Evolutionary conservation across 2,329 filamentous ascomycete species (phyloP).

Genomic region (Diaporthe sp.): DNA sequence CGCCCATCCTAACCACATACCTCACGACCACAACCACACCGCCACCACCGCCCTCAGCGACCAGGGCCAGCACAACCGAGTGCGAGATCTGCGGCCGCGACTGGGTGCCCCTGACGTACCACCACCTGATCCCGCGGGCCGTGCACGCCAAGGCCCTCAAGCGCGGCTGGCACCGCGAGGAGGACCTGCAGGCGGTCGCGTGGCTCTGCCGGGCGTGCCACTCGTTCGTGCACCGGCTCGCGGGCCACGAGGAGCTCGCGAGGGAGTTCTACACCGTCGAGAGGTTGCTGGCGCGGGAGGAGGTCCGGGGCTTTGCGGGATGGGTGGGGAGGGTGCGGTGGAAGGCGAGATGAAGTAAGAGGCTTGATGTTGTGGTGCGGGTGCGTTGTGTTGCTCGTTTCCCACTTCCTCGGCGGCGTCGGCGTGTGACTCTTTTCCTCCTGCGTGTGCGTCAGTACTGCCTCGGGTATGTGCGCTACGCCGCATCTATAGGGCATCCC

Average conservation of each 20-base stretch:
- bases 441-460: too few relatives aligned
- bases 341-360: slow-evolving; percentile 63
- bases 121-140: slow-evolving; percentile 85
- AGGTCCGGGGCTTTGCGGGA: slow-evolving; percentile 77
- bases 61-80: slow-evolving; percentile 62
- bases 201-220: slow-evolving; percentile 91
- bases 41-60: slow-evolving; percentile 74
- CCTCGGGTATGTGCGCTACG: neutral
- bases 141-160: slow-evolving; percentile 83
- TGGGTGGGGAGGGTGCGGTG: slow-evolving; percentile 83
- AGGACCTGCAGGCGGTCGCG: slow-evolving; percentile 83
- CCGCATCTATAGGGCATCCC: neutral
- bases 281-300: slow-evolving; percentile 75
- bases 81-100: slow-evolving; percentile 85
- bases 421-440: neutral
- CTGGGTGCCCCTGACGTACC: slow-evolving; percentile 84
- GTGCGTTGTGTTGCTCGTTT: neutral
- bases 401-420: neutral
- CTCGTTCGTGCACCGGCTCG: slow-evolving; percentile 83
- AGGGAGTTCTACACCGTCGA: slow-evolving; percentile 81
- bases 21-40: slow-evolving; percentile 68
- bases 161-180: slow-evolving; percentile 82
- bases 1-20: slow-evolving; percentile 74
- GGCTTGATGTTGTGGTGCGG: too few relatives aligned
- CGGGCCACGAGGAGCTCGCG: slow-evolving; percentile 83